Evolutionary conservation across 140 eudicot genomes (phyloP), one percentile per base, ranked within the genome.

Genomic region (Cichorium intybus): DNA sequence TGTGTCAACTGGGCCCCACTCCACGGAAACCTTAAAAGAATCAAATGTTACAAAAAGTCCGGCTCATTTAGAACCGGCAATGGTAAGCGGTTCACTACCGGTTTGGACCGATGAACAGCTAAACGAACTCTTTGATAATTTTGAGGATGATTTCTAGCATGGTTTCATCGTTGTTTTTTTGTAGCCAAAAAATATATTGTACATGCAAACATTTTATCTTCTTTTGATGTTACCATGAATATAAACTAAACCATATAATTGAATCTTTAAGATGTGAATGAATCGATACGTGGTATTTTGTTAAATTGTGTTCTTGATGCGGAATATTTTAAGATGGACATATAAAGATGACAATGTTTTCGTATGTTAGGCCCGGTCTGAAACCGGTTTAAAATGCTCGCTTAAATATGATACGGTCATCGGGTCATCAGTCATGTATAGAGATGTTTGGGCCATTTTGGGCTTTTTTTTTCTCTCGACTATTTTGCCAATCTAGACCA

Each of bases 101-200:
- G 34, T 33, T 53, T 82, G 83, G 83, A 82, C 87, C 8, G 87
- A 82, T 39, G 87, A 77, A 47, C 87, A 82, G 68, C 50, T 81
- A 58, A 22, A 45, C 8, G 80, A 74, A 67, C 78, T 82, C 22
- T 77, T 39, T 58, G 57, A 5, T 47, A 73, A 70, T 17, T 37
- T 52, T n/a, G 67, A 47, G 29, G 75, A 77, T 41, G 75, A 37
- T 46, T 45, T 33, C 6, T 60, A 29, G 63, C 9, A 60, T 41
- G 43, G 31, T 14, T 35, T 57, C 23, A 48, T 48, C 27, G 10
- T 34, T 21, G 18, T 43, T 9, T 18, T 64, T 48, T 10, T 11
- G 31, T 49, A 12, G 29, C 54, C 21, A 62, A 45, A 46, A 64
- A 27, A 49, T 64, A 64, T 58, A 50, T 31, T 11, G n/a, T 51